Conservation (phyloP, 2,329 filamentous ascomycete genomes). For the Bisporella sp. region DNA sequence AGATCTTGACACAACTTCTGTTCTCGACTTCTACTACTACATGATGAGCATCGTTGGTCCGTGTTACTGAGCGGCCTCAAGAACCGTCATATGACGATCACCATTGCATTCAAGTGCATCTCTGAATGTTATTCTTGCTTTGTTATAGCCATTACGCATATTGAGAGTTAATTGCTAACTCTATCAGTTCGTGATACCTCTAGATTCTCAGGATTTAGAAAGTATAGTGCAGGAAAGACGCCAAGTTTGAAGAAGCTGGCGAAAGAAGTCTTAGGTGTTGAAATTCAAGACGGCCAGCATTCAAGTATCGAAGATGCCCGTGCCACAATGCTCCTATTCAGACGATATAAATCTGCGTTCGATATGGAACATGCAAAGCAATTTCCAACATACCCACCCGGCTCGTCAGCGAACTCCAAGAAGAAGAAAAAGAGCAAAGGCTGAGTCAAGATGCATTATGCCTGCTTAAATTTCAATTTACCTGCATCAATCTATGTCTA, state of each 20-base stretch:
- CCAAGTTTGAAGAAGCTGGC: slow-evolving; percentile 58
- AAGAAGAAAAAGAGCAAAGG: slow-evolving; percentile 26
- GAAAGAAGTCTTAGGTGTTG: slow-evolving; percentile 48
- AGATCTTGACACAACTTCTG: not conserved
- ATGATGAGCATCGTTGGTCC: slow-evolving; percentile 91
- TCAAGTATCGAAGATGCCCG: slow-evolving; percentile 74
- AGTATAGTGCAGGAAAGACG: slow-evolving; percentile 59
- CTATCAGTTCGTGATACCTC: slow-evolving; percentile 73
- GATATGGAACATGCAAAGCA: slow-evolving; percentile 71
- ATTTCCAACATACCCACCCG: slow-evolving; percentile 39
- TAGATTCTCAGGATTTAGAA: slow-evolving; percentile 66
- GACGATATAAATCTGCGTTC: slow-evolving; percentile 75
- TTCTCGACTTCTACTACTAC: slow-evolving; percentile 16
- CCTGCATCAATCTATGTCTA: too few relatives aligned
- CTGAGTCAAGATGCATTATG: not conserved
- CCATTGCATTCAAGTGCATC: slow-evolving; percentile 67
- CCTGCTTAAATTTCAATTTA: too few relatives aligned
- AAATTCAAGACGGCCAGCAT: slow-evolving; percentile 58
- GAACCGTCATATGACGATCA: slow-evolving; percentile 77
- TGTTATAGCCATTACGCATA: not conserved
- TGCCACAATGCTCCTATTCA: slow-evolving; percentile 84
- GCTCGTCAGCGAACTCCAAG: slow-evolving; percentile 29
- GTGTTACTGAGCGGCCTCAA: slow-evolving; percentile 94
- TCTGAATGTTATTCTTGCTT: slow-evolving; percentile 52
- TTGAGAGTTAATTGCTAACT: not conserved